These are phyloP conservation scores for Nitzschia palea DNA, from an alignment of 108 stramenopile species.

Conservation along the genomic window DNA sequence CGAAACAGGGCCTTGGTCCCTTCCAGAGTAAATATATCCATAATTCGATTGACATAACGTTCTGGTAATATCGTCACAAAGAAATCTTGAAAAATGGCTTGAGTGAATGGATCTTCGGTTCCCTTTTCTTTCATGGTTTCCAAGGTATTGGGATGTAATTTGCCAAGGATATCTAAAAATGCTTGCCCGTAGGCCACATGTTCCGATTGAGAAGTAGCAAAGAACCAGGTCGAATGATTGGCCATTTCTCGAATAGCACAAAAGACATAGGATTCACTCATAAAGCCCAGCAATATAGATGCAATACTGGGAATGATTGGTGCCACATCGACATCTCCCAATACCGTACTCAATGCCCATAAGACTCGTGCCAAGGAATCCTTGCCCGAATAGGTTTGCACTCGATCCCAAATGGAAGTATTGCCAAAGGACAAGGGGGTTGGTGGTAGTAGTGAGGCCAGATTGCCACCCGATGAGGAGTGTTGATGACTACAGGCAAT, in stretches of 20 bases:
- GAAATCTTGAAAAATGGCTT: conserved; percentile 72
- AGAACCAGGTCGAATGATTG: conserved; percentile 54
- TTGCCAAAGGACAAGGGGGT: conserved; percentile 27
- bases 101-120: conserved; percentile 45
- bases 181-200: conserved; percentile 62
- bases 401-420: neutral
- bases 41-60: conserved; percentile 53
- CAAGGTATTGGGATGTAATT: conserved; percentile 54
- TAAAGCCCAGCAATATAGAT: conserved; percentile 40
- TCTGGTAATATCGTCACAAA: conserved; percentile 57
- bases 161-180: conserved; percentile 60
- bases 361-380: conserved; percentile 49
- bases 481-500: too few relatives aligned
- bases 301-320: conserved; percentile 66
- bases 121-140: conserved; percentile 53
- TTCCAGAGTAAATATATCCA: conserved; percentile 84
- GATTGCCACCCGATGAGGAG: too few relatives aligned
- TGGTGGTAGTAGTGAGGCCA: too few relatives aligned
- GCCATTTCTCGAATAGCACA: conserved; percentile 75
- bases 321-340: conserved; percentile 64
- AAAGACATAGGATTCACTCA: conserved; percentile 80
- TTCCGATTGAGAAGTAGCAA: conserved; percentile 55
- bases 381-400: conserved; percentile 20
- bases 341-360: conserved; percentile 47
- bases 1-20: conserved; percentile 79